phyloP scores from a whole-genome alignment of 345 rosid species.

The Noccaea caerulescens region DNA sequence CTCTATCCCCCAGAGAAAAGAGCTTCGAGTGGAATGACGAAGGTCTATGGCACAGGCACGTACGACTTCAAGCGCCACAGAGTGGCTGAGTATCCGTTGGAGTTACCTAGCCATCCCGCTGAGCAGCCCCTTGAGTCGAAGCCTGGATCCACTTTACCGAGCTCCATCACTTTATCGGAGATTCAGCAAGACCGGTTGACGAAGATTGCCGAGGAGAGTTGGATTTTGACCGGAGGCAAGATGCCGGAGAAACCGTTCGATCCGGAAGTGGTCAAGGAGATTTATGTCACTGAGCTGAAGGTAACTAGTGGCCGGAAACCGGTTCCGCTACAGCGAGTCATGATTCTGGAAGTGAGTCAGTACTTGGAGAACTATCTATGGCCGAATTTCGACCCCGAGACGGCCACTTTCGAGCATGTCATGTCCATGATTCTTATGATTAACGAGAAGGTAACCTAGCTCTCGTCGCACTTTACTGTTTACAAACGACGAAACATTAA shows the following conservation, averaged over 20 bases:
- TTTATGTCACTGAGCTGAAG: slow-evolving; percentile 76
- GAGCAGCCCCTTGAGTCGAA: slow-evolving; percentile 65
- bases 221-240: slow-evolving; percentile 60
- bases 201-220: slow-evolving; percentile 75
- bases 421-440: slow-evolving; percentile 98
- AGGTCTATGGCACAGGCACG: slow-evolving; percentile 89
- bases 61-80: slow-evolving; percentile 98
- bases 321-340: slow-evolving; percentile 90
- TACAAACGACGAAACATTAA: not conserved
- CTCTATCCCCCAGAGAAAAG: slow-evolving; percentile 8
- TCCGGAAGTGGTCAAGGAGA: slow-evolving; percentile 75
- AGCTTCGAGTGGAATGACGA: slow-evolving; percentile 61
- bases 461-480: slow-evolving; percentile 16
- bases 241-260: slow-evolving; percentile 61
- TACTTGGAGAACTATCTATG: slow-evolving; percentile 93
- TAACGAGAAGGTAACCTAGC: slow-evolving; percentile 73
- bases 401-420: slow-evolving; percentile 86
- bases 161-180: slow-evolving; percentile 85
- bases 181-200: slow-evolving; percentile 90
- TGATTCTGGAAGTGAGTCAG: slow-evolving; percentile 96
- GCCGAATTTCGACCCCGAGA: slow-evolving; percentile 85
- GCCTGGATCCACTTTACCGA: slow-evolving; percentile 65
- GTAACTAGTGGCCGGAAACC: slow-evolving; percentile 77
- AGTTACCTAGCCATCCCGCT: slow-evolving; percentile 49
- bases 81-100: slow-evolving; percentile 95